Percentiles rank a stretch among this genome's conserved stretches.
phyloP scores from a whole-genome alignment of 495 filamentous ascomycete species.

The Beverwykella pulmonaria region DNA sequence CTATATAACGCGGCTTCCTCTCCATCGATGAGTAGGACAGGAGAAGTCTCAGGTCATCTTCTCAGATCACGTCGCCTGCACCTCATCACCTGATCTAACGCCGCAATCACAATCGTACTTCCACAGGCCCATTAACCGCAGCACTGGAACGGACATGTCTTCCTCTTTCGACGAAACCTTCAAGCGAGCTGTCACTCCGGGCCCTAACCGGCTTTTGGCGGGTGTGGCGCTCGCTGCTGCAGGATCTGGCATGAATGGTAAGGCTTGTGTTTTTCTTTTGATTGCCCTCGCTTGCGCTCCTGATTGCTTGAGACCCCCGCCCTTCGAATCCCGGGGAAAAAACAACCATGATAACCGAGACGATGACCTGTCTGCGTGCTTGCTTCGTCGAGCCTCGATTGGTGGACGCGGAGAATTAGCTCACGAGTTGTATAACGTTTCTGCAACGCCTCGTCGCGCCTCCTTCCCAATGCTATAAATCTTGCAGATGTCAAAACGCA shows the following conservation, averaged over 20 bases:
- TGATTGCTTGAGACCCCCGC: neutral
- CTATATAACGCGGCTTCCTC: too few species aligned
- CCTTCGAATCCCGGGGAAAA: neutral
- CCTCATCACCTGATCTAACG: neutral
- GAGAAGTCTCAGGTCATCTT: too few species aligned
- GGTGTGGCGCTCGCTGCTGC: constrained; percentile 30
- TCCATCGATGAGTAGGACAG: too few species aligned
- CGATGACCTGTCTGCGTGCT: neutral
- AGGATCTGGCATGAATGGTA: constrained; percentile 21
- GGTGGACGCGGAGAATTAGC: neutral
- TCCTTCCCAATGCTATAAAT: constrained; percentile 6
- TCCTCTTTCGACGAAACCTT: constrained; percentile 14
- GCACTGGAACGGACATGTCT: neutral
- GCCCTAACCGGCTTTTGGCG: constrained; percentile 12
- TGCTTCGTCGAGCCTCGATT: neutral
- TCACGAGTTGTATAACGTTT: neutral
- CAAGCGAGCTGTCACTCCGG: constrained; percentile 21
- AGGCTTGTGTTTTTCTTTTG: constrained; percentile 2
- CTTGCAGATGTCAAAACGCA: constrained; percentile 6
- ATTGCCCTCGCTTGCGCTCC: neutral
- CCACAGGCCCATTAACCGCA: neutral
- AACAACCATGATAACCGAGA: constrained; percentile 3
- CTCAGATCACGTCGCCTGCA: neutral
- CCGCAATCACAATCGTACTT: neutral
- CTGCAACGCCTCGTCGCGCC: neutral